Conservation (phyloP, 176 grass and related monocot species). For the Juncus inflexus region DNA sequence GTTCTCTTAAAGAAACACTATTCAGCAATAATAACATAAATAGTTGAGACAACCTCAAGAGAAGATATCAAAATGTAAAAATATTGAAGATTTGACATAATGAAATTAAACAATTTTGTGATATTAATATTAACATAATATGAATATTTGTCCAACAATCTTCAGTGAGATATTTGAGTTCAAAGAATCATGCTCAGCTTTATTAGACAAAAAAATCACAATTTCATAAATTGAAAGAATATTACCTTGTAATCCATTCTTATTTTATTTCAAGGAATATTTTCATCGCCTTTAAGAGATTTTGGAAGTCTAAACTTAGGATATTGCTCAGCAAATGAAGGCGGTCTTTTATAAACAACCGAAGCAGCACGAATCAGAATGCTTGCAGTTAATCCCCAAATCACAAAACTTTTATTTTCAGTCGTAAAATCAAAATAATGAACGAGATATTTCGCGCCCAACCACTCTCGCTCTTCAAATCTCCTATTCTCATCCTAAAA, state of each 20-base stretch:
- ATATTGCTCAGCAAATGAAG: constrained; percentile 49
- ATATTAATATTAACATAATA: too few relatives aligned
- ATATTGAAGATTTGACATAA: too few relatives aligned
- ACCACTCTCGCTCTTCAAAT: constrained; percentile 45
- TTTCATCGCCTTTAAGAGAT: constrained; percentile 3
- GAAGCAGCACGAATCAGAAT: constrained; percentile 78
- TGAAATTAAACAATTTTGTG: too few relatives aligned
- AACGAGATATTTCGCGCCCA: constrained; percentile 51
- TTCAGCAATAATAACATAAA: too few relatives aligned
- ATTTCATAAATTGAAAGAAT: too few relatives aligned
- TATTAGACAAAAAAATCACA: too few relatives aligned
- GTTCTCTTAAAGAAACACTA: too few relatives aligned
- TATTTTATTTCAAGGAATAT: not conserved
- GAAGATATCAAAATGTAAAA: too few relatives aligned
- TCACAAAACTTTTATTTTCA: constrained; percentile 53
- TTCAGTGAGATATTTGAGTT: too few relatives aligned
- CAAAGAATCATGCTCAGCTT: too few relatives aligned
- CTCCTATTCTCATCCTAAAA: constrained; percentile 66
- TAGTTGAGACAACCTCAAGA: too few relatives aligned
- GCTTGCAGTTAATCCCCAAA: constrained; percentile 86
- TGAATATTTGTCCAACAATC: too few relatives aligned
- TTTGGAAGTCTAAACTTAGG: not conserved
- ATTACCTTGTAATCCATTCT: not conserved
- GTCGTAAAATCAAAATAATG: constrained; percentile 67
- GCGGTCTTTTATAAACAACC: constrained; percentile 51